Percentiles rank a stretch among this genome's conserved stretches.
These are phyloP conservation scores for Chlorella sp. DNA, from an alignment of 139 green algal species.

Conservation along the genomic window DNA sequence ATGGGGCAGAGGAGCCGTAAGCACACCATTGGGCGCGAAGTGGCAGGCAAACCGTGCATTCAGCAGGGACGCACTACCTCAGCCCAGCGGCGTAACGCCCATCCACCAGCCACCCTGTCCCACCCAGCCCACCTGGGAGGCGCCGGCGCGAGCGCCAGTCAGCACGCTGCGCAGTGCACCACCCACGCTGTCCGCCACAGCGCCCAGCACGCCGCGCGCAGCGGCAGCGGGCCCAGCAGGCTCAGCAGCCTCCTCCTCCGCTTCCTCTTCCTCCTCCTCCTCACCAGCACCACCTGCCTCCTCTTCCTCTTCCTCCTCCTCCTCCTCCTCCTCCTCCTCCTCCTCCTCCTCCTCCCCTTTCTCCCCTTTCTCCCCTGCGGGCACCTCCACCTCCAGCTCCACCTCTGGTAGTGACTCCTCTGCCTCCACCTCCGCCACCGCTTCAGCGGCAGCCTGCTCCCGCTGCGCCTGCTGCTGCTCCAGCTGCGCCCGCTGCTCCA, in stretches of 20 bases:
- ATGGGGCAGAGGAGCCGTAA: no score
- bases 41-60: no score
- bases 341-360: background rate
- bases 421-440: background rate
- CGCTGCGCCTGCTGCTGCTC: background rate
- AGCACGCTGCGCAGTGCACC: conserved; percentile 25
- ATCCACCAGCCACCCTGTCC: no score
- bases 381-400: background rate
- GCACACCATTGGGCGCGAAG: no score
- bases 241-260: background rate
- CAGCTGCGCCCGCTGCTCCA: background rate
- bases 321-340: background rate
- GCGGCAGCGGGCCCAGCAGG: no score
- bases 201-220: background rate
- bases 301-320: background rate
- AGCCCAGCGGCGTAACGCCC: no score
- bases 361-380: background rate
- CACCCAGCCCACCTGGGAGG: background rate
- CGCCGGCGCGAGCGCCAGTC: background rate
- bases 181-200: background rate
- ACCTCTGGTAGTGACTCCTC: background rate
- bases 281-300: no score
- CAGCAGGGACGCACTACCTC: no score
- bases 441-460: background rate
- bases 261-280: background rate